phyloP scores from a whole-genome alignment of 164 flowering plant species.

The Protea cynaroides region DNA sequence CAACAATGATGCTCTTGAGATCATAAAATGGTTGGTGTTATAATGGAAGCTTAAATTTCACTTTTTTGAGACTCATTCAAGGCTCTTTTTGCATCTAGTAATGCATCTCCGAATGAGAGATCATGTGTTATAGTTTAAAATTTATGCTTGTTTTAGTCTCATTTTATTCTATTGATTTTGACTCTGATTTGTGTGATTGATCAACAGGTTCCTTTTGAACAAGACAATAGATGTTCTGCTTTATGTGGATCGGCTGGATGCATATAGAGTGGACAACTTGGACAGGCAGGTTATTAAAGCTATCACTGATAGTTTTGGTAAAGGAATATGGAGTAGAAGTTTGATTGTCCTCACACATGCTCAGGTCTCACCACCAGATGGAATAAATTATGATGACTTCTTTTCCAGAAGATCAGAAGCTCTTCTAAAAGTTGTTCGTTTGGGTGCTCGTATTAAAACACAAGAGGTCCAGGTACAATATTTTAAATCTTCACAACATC shows the following conservation, averaged over 20 bases:
- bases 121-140: not conserved
- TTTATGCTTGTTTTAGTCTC: not conserved
- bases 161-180: not conserved
- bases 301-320: slow-evolving; percentile 85
- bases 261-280: slow-evolving; percentile 88
- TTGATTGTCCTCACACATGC: slow-evolving; percentile 90
- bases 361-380: slow-evolving; percentile 94
- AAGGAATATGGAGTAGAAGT: slow-evolving; percentile 75
- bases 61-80: not conserved
- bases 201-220: slow-evolving; percentile 78
- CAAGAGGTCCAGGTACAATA: slow-evolving; percentile 39
- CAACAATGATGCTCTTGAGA: slow-evolving; percentile 69
- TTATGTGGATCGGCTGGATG: slow-evolving; percentile 93
- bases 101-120: not conserved
- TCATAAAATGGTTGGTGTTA: slow-evolving; percentile 64
- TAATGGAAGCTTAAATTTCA: too few relatives aligned
- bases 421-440: slow-evolving; percentile 58
- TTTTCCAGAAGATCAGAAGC: slow-evolving; percentile 71
- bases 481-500: not conserved
- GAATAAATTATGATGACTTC: slow-evolving; percentile 71
- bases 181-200: slow-evolving; percentile 6
- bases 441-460: slow-evolving; percentile 57
- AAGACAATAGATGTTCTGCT: slow-evolving; percentile 92
- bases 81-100: not conserved
- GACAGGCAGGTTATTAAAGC: slow-evolving; percentile 82